Conservation (phyloP, 1,284 basidiomycete genomes). For the Ceratobasidium sp. region DNA sequence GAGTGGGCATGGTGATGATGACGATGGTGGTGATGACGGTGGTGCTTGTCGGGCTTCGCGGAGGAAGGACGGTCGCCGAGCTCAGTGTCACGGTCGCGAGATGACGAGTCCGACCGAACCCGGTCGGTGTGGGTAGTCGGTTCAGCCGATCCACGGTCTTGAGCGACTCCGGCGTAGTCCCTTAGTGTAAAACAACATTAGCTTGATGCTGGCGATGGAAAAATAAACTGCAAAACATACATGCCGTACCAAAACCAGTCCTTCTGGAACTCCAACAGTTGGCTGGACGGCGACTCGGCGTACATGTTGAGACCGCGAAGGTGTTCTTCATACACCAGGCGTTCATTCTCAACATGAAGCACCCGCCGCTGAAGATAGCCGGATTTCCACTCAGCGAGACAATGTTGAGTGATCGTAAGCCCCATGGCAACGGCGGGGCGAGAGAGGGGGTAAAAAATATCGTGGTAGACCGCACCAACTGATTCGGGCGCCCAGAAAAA, state of each 20-base stretch:
- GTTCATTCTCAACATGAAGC: background rate
- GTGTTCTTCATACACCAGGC: background rate
- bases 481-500: background rate
- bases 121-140: too few species aligned
- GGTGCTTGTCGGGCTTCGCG: too few species aligned
- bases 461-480: background rate
- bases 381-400: constrained; percentile 11
- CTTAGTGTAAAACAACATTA: too few species aligned
- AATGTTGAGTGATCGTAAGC: constrained; percentile 20
- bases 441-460: background rate
- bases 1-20: too few species aligned
- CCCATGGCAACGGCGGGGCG: constrained; percentile 9
- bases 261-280: background rate
- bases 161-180: too few species aligned
- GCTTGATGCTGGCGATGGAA: too few species aligned
- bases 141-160: too few species aligned
- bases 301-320: background rate
- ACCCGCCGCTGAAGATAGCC: background rate
- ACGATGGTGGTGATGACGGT: too few species aligned
- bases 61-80: too few species aligned
- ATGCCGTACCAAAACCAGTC: background rate
- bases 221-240: too few species aligned
- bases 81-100: too few species aligned
- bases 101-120: too few species aligned
- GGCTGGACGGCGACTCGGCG: background rate